These are phyloP conservation scores for Geranium rotundifolium DNA, from an alignment of 345 rosid genomes.

Conservation along the genomic window DNA sequence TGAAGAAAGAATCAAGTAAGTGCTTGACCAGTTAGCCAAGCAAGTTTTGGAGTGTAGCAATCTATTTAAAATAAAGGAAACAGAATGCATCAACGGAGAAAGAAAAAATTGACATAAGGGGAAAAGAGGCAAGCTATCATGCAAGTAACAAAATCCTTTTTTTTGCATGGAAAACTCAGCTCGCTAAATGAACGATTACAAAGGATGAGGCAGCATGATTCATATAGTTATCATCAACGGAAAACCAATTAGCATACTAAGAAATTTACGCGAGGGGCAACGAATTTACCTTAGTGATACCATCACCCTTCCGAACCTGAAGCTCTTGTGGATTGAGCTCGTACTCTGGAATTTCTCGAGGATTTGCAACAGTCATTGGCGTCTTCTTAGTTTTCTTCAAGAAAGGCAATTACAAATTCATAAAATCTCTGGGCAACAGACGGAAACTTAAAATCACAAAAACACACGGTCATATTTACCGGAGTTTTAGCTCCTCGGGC, in stretches of 20 bases:
- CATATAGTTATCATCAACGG: not conserved
- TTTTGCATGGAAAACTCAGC: not conserved
- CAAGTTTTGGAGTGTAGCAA: too few relatives aligned
- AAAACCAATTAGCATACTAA: conserved; percentile 1
- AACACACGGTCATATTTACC: conserved; percentile 23
- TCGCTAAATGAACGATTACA: not conserved
- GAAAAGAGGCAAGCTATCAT: not conserved
- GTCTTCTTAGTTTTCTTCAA: conserved; percentile 82
- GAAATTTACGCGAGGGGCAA: not conserved
- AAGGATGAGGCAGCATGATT: not conserved
- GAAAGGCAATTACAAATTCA: conserved; percentile 10
- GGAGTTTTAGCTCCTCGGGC: conserved; percentile 86
- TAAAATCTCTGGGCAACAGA: not conserved
- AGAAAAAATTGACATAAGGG: not conserved
- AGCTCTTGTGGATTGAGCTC: conserved; percentile 91
- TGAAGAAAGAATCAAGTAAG: not conserved
- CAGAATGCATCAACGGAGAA: not conserved
- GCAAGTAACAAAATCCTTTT: not conserved
- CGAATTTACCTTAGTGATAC: conserved; percentile 55
- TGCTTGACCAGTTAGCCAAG: too few relatives aligned
- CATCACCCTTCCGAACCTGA: conserved; percentile 78
- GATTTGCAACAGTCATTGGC: conserved; percentile 85
- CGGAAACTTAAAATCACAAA: conserved; percentile 4
- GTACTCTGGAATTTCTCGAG: conserved; percentile 88
- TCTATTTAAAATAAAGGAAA: not conserved